Evolutionary conservation across 2,329 filamentous ascomycete genomes (phyloP).

Genomic region (Colletotrichum trifolii): DNA sequence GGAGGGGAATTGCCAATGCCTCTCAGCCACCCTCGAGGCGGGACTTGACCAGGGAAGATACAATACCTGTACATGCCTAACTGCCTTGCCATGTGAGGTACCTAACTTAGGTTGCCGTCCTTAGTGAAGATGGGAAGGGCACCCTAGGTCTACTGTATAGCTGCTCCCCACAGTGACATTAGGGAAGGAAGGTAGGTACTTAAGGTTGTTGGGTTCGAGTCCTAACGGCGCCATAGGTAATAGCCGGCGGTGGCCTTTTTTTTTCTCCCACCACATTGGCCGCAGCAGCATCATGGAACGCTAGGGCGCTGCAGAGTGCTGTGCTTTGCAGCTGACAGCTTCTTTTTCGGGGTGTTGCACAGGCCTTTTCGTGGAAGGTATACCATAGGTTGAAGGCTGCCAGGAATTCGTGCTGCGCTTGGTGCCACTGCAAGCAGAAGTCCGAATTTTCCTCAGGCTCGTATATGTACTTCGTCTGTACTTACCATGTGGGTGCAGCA

Average conservation of each 20-base stretch:
- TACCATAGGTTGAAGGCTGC: too few relatives aligned
- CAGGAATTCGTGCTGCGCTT: background rate
- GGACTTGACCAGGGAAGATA: slow-evolving; percentile 29
- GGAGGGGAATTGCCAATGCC: slow-evolving; percentile 13
- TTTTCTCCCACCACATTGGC: slow-evolving; percentile 29
- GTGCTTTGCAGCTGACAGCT: slow-evolving; percentile 16
- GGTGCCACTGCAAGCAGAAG: background rate
- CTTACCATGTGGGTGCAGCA: slow-evolving; percentile 18
- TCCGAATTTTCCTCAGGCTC: slow-evolving; percentile 2
- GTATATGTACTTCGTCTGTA: slow-evolving; percentile 23
- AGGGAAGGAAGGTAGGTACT: too few relatives aligned
- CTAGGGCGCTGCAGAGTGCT: slow-evolving; percentile 18
- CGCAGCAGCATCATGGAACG: slow-evolving; percentile 19
- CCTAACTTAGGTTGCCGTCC: too few relatives aligned
- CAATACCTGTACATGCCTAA: background rate
- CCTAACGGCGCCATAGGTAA: too few relatives aligned
- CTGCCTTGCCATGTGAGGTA: too few relatives aligned
- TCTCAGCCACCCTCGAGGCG: slow-evolving; percentile 9
- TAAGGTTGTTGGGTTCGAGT: too few relatives aligned
- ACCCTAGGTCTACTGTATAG: slow-evolving; percentile 21
- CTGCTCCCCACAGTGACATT: slow-evolving; percentile 26
- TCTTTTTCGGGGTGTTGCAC: background rate
- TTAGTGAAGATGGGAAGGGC: background rate
- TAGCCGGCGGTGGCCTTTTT: too few relatives aligned
- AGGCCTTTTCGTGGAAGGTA: background rate